Base-by-base conservation (phyloP, 441 rosid genomes). In the Eruca vesicaria region DNA sequence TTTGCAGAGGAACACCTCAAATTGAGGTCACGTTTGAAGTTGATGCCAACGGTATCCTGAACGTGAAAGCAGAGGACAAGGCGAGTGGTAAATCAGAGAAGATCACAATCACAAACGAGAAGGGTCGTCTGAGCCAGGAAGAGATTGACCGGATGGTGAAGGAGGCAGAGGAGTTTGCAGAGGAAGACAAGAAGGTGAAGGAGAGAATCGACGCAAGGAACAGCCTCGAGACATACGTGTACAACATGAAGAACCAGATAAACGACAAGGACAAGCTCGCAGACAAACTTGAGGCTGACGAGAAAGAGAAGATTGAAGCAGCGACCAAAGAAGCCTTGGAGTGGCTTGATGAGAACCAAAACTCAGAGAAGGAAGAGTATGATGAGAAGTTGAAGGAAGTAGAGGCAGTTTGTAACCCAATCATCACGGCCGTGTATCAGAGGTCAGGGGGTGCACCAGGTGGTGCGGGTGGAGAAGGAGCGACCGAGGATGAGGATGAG, bases 181-280 rank as follows among this genome's bases (percentile, higher is more conserved):
- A 95, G 79, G 99, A 93, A 74, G 99, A 95, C 83, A 95, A 91
- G 87, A 95, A 90, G 83, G 96, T 95, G 63, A 93, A 95, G 86
- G 98, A 95, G 82, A 88, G 71, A 65, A 90, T 95, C 4, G 98
- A 93, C 58, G 97, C 99, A 0, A 89, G 98, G 8, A 95, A 95
- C 84, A 70, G 90, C 77, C 79, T 95, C 2, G 99, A 95, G 83
- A 93, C 97, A 0, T 95, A 93, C 9, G 71, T 89, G 9, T 95
- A 93, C 83, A 95, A 95, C 95, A 88, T 95, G 99, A 95, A 93
- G 81, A 95, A 93, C 93, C 99, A 95, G 83, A 73, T 93, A 35
- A 87, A 43, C 23, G 99, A 95, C 89, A 92, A 92, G 71, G 98
- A 95, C 83, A 93, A 93, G 91, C 92, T 95, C 2, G 98, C 98